Percentiles rank a stretch among this genome's conserved stretches.
These are phyloP conservation scores for Cucumis sativus DNA, from an alignment of 306 rosid species.

Conservation along the genomic window Cucumber_9930_V3 NC_026658.2:2767001-2767500, in stretches of 20 bases:
- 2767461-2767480: not conserved
- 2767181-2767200: not conserved
- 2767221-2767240: slow-evolving; percentile 28
- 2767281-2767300: slow-evolving; percentile 93
- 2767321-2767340: slow-evolving; percentile 98
- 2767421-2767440: slow-evolving; percentile 82
- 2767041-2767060: not conserved
- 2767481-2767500: not conserved
- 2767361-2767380: slow-evolving; percentile 99
- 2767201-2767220: not conserved
- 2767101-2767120: not conserved
- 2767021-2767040: not conserved
- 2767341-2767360: slow-evolving; percentile 96
- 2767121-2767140: not conserved
- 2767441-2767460: slow-evolving; percentile 6
- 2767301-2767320: slow-evolving; percentile 95
- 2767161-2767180: not conserved
- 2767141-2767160: not conserved
- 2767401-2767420: slow-evolving; percentile 98
- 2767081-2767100: not conserved
- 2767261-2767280: slow-evolving; percentile 84
- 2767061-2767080: not conserved
- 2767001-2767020: not conserved
- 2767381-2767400: slow-evolving; percentile 99
- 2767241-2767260: slow-evolving; percentile 96